Evolutionary conservation across 1,284 basidiomycete genomes (phyloP).

Genomic region (Moesziomyces parantarcticus): DNA sequence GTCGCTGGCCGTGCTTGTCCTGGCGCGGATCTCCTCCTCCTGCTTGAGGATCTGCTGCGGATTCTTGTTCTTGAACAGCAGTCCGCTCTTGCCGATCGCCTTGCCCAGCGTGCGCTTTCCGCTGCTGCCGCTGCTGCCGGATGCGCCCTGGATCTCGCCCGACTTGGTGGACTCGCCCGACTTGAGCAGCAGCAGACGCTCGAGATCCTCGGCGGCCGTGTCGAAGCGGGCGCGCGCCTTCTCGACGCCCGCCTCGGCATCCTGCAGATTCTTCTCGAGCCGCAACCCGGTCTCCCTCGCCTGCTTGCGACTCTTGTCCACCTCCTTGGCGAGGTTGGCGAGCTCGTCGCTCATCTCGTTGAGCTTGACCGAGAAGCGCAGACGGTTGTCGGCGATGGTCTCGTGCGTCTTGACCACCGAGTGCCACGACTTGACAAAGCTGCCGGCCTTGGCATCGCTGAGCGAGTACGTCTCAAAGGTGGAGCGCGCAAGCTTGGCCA

Average conservation of each 20-base stretch:
- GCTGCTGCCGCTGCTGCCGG: constrained; percentile 71
- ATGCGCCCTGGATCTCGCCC: constrained; percentile 51
- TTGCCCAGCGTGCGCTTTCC: constrained; percentile 69
- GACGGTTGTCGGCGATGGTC: constrained; percentile 83
- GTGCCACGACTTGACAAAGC: constrained; percentile 90
- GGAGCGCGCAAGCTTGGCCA: constrained; percentile 83
- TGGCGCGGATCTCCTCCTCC: constrained; percentile 89
- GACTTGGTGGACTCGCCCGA: constrained; percentile 77
- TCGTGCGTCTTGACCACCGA: constrained; percentile 88
- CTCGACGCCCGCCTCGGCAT: constrained; percentile 87
- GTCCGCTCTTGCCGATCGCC: constrained; percentile 89
- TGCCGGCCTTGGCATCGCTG: constrained; percentile 91
- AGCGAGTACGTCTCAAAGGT: constrained; percentile 84
- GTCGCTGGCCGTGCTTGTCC: constrained; percentile 87
- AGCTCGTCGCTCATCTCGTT: constrained; percentile 97
- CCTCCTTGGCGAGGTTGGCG: constrained; percentile 84
- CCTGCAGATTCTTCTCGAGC: constrained; percentile 87
- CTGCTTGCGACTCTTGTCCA: constrained; percentile 89
- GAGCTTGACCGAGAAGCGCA: constrained; percentile 84
- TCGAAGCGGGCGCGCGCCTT: constrained; percentile 90
- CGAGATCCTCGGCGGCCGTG: constrained; percentile 89
- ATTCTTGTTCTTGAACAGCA: constrained; percentile 87
- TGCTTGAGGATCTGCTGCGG: constrained; percentile 91
- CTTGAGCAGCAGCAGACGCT: constrained; percentile 90
- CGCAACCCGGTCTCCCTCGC: constrained; percentile 73